Percentiles rank a stretch among this genome's conserved stretches.
phyloP scores from a whole-genome alignment of 1,284 basidiomycete species.

The Malassezia nana region DNA sequence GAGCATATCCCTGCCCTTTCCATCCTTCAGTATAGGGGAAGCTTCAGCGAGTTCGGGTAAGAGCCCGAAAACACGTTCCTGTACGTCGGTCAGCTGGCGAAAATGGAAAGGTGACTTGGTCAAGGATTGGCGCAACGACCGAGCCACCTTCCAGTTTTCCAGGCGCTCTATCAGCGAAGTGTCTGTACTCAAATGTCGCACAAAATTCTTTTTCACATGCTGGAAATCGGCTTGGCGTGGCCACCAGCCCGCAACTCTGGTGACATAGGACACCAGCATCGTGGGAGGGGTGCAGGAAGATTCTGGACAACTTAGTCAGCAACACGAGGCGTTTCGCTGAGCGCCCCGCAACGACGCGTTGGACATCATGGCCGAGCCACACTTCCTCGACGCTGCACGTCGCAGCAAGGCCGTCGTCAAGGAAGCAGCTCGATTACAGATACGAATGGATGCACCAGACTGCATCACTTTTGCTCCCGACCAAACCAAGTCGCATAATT shows the following conservation, averaged over 20 bases:
- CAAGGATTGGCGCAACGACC: constrained; percentile 26
- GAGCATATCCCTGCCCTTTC: constrained; percentile 45
- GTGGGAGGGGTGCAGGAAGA: background rate
- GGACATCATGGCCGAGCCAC: constrained; percentile 11
- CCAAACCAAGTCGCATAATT: constrained; percentile 31
- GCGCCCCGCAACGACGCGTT: background rate
- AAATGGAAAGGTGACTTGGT: constrained; percentile 60
- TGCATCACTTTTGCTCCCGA: constrained; percentile 43
- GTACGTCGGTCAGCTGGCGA: constrained; percentile 70
- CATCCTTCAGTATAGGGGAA: constrained; percentile 21
- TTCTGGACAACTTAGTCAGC: background rate
- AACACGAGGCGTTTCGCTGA: background rate
- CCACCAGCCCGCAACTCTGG: background rate
- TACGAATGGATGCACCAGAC: constrained; percentile 39
- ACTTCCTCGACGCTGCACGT: constrained; percentile 8
- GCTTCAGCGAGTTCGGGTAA: constrained; percentile 52
- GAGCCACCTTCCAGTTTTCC: background rate
- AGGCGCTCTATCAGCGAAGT: background rate
- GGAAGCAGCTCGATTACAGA: constrained; percentile 12
- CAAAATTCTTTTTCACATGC: background rate
- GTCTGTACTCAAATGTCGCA: background rate
- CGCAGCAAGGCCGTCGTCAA: background rate
- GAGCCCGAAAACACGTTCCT: constrained; percentile 62
- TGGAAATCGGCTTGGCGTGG: background rate
- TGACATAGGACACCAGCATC: background rate